Conservation (phyloP, 805 yeast genomes). For the Ogataea methylovora region DNA sequence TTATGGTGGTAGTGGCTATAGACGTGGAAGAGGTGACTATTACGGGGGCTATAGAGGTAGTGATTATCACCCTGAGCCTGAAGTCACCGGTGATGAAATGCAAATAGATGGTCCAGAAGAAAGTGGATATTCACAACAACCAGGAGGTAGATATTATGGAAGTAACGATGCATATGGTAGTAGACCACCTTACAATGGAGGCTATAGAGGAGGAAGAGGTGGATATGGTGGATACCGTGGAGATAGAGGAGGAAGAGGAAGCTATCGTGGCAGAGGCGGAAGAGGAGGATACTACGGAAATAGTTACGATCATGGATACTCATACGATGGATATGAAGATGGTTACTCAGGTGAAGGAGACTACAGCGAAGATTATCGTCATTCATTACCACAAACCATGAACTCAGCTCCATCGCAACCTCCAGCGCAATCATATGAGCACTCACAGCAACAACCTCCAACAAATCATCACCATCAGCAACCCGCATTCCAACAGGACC, state of each 20-base stretch:
- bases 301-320: not conserved
- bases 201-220: conserved; percentile 7
- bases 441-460: too few species aligned
- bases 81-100: too few species aligned
- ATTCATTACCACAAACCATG: not conserved
- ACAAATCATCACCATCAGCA: too few species aligned
- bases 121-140: too few species aligned
- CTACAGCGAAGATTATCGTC: not conserved
- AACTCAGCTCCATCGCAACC: too few species aligned
- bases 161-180: too few species aligned
- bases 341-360: not conserved
- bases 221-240: conserved; percentile 1
- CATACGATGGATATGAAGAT: not conserved
- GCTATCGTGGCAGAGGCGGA: conserved; percentile 1
- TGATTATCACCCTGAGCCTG: not conserved
- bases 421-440: too few species aligned
- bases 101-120: too few species aligned
- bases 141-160: too few species aligned
- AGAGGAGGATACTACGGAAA: not conserved
- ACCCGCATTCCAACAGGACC: too few species aligned
- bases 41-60: not conserved
- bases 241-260: not conserved
- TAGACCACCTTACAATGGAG: too few species aligned
- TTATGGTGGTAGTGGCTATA: not conserved
- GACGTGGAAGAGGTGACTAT: conserved; percentile 8